A percentile compares a stretch with the other conserved stretches of the same genome.
Evolutionary conservation across 768 basidiomycete genomes (phyloP).

Genomic region (Paxillus ammoniavirescens): DNA sequence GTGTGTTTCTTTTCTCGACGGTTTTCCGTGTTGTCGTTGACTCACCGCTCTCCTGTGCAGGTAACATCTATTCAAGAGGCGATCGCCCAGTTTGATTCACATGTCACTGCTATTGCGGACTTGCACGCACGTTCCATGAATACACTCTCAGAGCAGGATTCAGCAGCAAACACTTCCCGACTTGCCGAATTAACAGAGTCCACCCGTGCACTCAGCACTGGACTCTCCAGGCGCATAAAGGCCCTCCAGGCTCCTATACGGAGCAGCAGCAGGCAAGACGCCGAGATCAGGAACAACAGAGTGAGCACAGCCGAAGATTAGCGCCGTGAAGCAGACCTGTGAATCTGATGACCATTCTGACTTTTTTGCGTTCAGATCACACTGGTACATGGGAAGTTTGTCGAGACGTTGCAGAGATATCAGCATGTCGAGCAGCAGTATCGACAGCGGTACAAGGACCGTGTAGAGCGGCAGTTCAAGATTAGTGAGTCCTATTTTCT

Average conservation of each 20-base stretch:
- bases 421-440: slow-evolving; percentile 74
- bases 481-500: slow-evolving; percentile 50
- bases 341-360: neutral
- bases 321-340: neutral
- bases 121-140: slow-evolving; percentile 50
- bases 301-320: slow-evolving; percentile 6
- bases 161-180: slow-evolving; percentile 40
- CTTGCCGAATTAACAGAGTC: slow-evolving; percentile 60
- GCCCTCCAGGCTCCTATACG: slow-evolving; percentile 44
- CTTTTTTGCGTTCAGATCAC: slow-evolving; percentile 42
- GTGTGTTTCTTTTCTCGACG: slow-evolving; percentile 7
- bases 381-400: slow-evolving; percentile 63
- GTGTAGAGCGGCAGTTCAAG: slow-evolving; percentile 72
- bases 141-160: slow-evolving; percentile 45
- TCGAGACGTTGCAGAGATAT: slow-evolving; percentile 76
- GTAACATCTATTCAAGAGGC: slow-evolving; percentile 49
- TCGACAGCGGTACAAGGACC: slow-evolving; percentile 59
- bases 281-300: slow-evolving; percentile 42
- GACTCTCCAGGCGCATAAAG: slow-evolving; percentile 60
- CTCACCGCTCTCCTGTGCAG: slow-evolving; percentile 23
- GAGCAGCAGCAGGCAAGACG: slow-evolving; percentile 37
- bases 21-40: neutral
- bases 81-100: slow-evolving; percentile 43
- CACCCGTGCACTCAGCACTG: slow-evolving; percentile 56
- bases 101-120: slow-evolving; percentile 45